Evolutionary conservation across 2,329 filamentous ascomycete species (phyloP).

Genomic region (Orbilia ellipsospora): DNA sequence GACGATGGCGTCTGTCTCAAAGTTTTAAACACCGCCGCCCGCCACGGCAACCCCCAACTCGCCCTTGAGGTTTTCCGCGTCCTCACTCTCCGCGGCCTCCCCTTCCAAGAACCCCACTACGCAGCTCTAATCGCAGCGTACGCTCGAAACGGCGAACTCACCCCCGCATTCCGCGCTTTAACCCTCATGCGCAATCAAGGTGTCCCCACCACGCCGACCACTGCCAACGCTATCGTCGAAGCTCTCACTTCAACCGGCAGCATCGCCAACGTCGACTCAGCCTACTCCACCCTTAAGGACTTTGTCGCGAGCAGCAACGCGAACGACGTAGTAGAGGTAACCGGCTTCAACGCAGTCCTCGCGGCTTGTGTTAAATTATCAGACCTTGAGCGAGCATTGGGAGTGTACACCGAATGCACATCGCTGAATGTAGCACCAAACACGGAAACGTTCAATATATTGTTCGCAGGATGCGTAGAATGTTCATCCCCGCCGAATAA

Average conservation of each 20-base stretch:
- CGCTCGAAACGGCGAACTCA: constrained; percentile 69
- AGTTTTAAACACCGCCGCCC: constrained; percentile 77
- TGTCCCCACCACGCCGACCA: constrained; percentile 69
- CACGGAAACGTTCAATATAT: constrained; percentile 71
- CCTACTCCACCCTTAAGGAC: constrained; percentile 47
- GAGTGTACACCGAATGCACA: constrained; percentile 70
- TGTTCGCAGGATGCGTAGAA: constrained; percentile 67
- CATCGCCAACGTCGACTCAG: constrained; percentile 61
- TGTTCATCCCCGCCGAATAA: constrained; percentile 62
- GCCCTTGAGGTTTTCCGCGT: constrained; percentile 77
- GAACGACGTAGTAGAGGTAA: constrained; percentile 59
- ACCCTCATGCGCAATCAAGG: constrained; percentile 78
- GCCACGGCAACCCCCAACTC: constrained; percentile 74
- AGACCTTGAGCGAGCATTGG: constrained; percentile 67
- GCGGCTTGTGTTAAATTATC: constrained; percentile 66
- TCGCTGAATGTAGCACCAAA: constrained; percentile 64
- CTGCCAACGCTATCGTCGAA: constrained; percentile 71
- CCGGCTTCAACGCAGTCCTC: constrained; percentile 66
- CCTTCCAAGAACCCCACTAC: constrained; percentile 76
- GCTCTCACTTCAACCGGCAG: constrained; percentile 68
- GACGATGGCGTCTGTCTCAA: constrained; percentile 74
- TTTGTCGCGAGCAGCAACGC: constrained; percentile 22
- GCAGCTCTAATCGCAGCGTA: constrained; percentile 81
- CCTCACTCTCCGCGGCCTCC: constrained; percentile 69
- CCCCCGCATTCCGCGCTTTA: constrained; percentile 75